phyloP scores from a whole-genome alignment of 164 flowering plant species.

The Piper betle region DNA sequence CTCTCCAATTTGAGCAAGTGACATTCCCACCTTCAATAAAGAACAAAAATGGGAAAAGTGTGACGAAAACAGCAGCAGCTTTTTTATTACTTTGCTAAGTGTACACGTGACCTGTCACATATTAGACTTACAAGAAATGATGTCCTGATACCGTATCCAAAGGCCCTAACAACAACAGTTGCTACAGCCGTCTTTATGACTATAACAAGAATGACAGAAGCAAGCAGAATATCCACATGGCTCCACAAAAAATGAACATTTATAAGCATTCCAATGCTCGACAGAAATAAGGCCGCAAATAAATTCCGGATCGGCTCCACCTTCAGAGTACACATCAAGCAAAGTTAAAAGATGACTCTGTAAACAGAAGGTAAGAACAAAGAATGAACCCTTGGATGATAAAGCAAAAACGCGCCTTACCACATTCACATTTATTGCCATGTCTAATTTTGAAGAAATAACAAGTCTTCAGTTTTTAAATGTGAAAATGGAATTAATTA shows the following conservation, averaged over 20 bases:
- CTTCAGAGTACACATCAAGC: slow-evolving; percentile 17
- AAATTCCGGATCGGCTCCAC: slow-evolving; percentile 95
- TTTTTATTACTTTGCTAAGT: not conserved
- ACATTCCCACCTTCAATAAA: slow-evolving; percentile 62
- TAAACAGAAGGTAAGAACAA: not conserved
- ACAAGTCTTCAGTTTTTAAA: not conserved
- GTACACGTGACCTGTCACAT: not conserved
- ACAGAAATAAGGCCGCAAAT: slow-evolving; percentile 92
- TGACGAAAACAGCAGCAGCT: not conserved
- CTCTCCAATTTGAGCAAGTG: slow-evolving; percentile 96
- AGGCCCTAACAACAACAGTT: slow-evolving; percentile 51
- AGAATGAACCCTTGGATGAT: not conserved
- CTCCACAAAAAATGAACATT: slow-evolving; percentile 85
- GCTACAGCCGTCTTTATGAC: slow-evolving; percentile 72
- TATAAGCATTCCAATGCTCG: slow-evolving; percentile 98
- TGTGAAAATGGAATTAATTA: not conserved
- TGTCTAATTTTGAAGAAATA: not conserved
- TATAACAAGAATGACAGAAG: slow-evolving; percentile 80
- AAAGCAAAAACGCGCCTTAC: not conserved
- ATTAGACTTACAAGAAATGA: slow-evolving; percentile 48
- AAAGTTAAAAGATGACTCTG: not conserved
- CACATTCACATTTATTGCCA: not conserved
- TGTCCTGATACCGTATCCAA: slow-evolving; percentile 56
- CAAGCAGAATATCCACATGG: slow-evolving; percentile 87
- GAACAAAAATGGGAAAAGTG: not conserved